A percentile compares a stretch with the other conserved stretches of the same genome.
These are phyloP conservation scores for Penicillium sp. DNA, from an alignment of 2,329 filamentous ascomycete genomes.

Conservation along the genomic window DNA sequence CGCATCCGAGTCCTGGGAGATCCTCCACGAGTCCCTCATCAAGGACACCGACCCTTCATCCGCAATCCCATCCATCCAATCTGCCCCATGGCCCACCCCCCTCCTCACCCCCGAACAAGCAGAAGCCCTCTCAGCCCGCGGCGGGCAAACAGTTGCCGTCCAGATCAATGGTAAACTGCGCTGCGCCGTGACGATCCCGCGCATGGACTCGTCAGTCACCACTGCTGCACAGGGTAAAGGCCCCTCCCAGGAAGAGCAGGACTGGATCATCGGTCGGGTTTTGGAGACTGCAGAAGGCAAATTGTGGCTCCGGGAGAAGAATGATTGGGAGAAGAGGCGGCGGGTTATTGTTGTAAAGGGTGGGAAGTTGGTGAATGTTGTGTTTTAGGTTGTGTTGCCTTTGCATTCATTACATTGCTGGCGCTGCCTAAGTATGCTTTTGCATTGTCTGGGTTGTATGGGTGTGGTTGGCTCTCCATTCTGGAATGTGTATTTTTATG, in stretches of 20 bases:
- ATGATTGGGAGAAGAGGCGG: conserved; percentile 56
- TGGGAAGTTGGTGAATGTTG: conserved; percentile 74
- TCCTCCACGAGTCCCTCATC: conserved; percentile 47
- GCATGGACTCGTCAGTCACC: conserved; percentile 45
- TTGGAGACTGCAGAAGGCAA: conserved; percentile 62
- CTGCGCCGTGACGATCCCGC: conserved; percentile 66
- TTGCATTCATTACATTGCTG: background rate
- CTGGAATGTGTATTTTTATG: conserved; percentile 6
- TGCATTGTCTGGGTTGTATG: background rate
- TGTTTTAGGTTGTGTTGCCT: conserved; percentile 46
- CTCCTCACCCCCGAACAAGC: conserved; percentile 41
- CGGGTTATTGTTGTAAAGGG: conserved; percentile 67
- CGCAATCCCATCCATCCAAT: conserved; percentile 43
- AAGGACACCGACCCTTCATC: conserved; percentile 11
- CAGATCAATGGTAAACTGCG: conserved; percentile 79
- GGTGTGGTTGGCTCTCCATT: conserved; percentile 2
- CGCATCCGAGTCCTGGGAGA: conserved; percentile 76
- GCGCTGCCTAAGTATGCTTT: background rate
- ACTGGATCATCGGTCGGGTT: conserved; percentile 65
- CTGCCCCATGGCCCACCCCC: conserved; percentile 58
- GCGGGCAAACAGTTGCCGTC: conserved; percentile 59
- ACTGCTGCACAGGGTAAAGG: conserved; percentile 16
- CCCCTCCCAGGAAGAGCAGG: conserved; percentile 45
- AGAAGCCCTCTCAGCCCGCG: conserved; percentile 53
- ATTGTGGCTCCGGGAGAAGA: conserved; percentile 55